Percentiles rank a stretch among this genome's conserved stretches.
Evolutionary conservation across 2,329 filamentous ascomycete genomes (phyloP).

Genomic region (Penicillium italicum): DNA sequence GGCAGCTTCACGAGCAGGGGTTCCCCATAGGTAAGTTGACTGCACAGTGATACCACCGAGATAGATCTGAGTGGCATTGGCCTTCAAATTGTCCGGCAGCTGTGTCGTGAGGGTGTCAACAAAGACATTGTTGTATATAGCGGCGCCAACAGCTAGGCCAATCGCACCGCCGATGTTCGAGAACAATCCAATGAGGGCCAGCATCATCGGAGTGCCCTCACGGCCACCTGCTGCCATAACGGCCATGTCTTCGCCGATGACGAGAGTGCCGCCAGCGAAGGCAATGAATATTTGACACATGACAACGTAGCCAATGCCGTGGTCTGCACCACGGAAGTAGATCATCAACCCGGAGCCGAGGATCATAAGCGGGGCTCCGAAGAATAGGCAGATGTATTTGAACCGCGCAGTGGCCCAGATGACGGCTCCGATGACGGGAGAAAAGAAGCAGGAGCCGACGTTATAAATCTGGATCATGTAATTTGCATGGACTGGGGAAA

Average conservation of each 20-base stretch:
- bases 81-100: slow-evolving; percentile 40
- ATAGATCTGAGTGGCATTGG: slow-evolving; percentile 26
- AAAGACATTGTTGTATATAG: slow-evolving; percentile 60
- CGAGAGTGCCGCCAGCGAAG: slow-evolving; percentile 51
- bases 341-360: slow-evolving; percentile 56
- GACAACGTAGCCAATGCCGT: slow-evolving; percentile 50
- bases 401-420: slow-evolving; percentile 51
- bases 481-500: slow-evolving; percentile 42
- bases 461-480: slow-evolving; percentile 53
- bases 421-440: slow-evolving; percentile 47
- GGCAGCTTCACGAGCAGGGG: slow-evolving; percentile 32
- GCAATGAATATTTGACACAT: slow-evolving; percentile 58
- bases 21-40: slow-evolving; percentile 29
- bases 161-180: slow-evolving; percentile 36
- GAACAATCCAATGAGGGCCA: slow-evolving; percentile 37
- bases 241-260: slow-evolving; percentile 56
- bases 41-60: slow-evolving; percentile 29
- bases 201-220: slow-evolving; percentile 50
- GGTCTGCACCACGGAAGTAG: slow-evolving; percentile 50
- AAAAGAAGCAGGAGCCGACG: slow-evolving; percentile 53
- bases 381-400: slow-evolving; percentile 51
- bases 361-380: slow-evolving; percentile 51
- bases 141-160: slow-evolving; percentile 29
- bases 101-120: slow-evolving; percentile 43
- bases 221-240: slow-evolving; percentile 56